Conservation (phyloP, 805 yeast genomes). For the Candida pseudoglaebosa region DNA sequence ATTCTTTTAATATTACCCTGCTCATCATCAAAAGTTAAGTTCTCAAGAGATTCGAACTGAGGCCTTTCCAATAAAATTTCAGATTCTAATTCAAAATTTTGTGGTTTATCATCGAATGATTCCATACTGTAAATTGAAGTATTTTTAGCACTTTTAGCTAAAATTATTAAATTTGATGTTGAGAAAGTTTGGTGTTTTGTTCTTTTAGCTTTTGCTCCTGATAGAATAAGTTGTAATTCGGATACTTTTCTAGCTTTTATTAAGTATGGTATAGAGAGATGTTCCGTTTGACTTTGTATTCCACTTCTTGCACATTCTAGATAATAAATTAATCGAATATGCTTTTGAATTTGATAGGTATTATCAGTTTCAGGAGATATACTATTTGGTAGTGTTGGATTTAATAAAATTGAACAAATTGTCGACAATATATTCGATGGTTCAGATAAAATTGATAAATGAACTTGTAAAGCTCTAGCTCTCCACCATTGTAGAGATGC, state of each 20-base stretch:
- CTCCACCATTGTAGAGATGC: conserved; percentile 74
- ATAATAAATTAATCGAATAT: conserved; percentile 46
- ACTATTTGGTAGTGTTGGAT: conserved; percentile 24
- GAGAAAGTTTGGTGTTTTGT: conserved; percentile 75
- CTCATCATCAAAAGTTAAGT: conserved; percentile 31
- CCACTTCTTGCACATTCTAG: conserved; percentile 67
- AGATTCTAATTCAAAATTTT: conserved; percentile 60
- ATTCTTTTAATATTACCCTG: conserved; percentile 33
- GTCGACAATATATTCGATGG: conserved; percentile 48
- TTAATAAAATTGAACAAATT: conserved; percentile 38
- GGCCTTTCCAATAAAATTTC: conserved; percentile 78
- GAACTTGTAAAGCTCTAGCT: conserved; percentile 61
- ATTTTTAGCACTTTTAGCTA: conserved; percentile 53
- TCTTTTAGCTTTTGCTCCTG: conserved; percentile 86
- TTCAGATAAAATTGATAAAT: conserved; percentile 61
- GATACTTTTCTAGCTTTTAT: conserved; percentile 55
- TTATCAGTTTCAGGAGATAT: conserved; percentile 30
- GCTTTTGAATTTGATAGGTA: conserved; percentile 24
- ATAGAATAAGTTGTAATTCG: conserved; percentile 58
- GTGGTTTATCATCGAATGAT: conserved; percentile 39
- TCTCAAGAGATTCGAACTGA: conserved; percentile 57
- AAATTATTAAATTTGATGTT: conserved; percentile 68
- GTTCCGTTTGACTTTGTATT: conserved; percentile 61
- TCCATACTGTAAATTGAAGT: conserved; percentile 19
- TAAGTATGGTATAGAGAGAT: conserved; percentile 52